Evolutionary conservation across 768 basidiomycete species (phyloP).

Genomic region (Tylopilus vinaceipallidus): DNA sequence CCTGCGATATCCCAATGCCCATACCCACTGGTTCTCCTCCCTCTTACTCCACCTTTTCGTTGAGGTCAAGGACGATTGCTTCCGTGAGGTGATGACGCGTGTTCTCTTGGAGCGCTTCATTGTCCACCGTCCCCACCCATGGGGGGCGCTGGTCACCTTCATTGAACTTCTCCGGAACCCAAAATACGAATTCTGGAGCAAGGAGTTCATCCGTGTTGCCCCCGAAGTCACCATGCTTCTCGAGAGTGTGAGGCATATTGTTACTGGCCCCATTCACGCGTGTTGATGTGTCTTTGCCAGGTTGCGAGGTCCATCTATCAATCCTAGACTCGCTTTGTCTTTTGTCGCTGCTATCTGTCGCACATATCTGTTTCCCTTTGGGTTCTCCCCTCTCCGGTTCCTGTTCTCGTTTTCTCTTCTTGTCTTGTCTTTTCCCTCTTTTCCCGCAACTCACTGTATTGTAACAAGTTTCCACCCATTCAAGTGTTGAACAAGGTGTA

Average conservation of each 20-base stretch:
- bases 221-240: constrained; percentile 85
- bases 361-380: constrained; percentile 72
- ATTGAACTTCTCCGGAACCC: constrained; percentile 90
- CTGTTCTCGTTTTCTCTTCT: constrained; percentile 8
- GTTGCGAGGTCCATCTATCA: constrained; percentile 78
- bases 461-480: constrained; percentile 59
- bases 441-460: constrained; percentile 74
- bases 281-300: constrained; percentile 37
- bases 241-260: constrained; percentile 62
- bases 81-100: constrained; percentile 81
- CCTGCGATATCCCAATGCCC: constrained; percentile 95
- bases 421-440: constrained; percentile 24
- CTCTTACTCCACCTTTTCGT: constrained; percentile 85
- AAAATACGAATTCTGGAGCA: constrained; percentile 90
- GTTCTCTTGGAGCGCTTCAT: constrained; percentile 93
- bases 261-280: neutral
- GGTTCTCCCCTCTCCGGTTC: constrained; percentile 37
- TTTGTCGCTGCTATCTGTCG: constrained; percentile 75
- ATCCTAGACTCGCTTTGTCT: constrained; percentile 63
- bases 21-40: constrained; percentile 97
- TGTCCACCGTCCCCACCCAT: constrained; percentile 93
- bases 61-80: constrained; percentile 72
- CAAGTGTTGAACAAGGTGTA: constrained; percentile 60
- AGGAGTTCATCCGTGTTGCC: constrained; percentile 79
- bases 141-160: constrained; percentile 92